Percentiles rank a stretch among this genome's conserved stretches.
Conservation (phyloP, 805 yeast species). For the Myxozyma monticola region DNA sequence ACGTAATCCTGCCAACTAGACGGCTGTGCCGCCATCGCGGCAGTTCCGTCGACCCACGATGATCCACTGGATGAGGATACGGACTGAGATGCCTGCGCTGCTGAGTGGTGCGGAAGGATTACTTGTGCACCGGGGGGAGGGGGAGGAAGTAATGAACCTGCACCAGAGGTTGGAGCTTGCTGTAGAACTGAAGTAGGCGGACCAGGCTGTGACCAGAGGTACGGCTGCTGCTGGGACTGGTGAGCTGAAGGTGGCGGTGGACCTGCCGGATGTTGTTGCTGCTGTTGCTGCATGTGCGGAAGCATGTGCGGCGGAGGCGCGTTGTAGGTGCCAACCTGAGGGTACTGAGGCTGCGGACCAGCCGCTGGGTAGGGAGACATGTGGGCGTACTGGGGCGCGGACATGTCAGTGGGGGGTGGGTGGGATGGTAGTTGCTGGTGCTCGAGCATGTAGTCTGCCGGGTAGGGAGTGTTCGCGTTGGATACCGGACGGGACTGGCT, state of each 20-base stretch:
- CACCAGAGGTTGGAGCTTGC: slow-evolving; percentile 5
- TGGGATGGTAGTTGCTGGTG: slow-evolving; percentile 2
- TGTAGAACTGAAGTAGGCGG: neutral
- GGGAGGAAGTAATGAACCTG: neutral
- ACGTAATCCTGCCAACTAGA: slow-evolving; percentile 26
- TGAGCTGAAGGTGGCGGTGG: neutral
- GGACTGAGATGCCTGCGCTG: neutral
- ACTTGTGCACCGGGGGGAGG: neutral
- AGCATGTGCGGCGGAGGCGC: neutral
- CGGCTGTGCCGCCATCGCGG: slow-evolving; percentile 6
- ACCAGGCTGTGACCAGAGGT: no score
- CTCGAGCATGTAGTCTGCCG: slow-evolving; percentile 1
- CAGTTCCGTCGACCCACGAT: neutral
- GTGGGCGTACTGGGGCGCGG: neutral
- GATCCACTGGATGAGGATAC: neutral
- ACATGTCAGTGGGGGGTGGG: neutral
- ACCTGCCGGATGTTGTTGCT: neutral
- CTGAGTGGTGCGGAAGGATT: neutral
- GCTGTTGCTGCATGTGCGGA: slow-evolving; percentile 7
- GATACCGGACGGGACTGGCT: neutral
- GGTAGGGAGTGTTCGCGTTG: neutral
- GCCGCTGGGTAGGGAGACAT: neutral
- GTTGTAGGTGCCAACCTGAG: no score
- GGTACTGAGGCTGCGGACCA: neutral
- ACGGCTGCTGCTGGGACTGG: slow-evolving; percentile 1